Conservation (phyloP, 352 stramenopile genomes). For the Globisporangium emineosum region DNA sequence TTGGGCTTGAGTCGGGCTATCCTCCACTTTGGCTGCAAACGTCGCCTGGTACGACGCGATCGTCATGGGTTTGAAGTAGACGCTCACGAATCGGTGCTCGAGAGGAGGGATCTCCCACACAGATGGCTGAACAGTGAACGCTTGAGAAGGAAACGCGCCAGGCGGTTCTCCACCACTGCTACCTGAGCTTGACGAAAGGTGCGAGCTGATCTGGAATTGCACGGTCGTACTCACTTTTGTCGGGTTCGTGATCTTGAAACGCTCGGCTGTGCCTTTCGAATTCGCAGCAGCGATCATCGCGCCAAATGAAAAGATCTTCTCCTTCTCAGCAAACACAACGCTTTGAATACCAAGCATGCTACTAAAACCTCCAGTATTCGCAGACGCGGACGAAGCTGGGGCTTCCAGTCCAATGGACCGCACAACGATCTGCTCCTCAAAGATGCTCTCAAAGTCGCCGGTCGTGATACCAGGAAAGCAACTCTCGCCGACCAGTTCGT, state of each 20-base stretch:
- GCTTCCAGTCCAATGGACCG: constrained; percentile 52
- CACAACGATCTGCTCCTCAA: constrained; percentile 94
- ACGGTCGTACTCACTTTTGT: constrained; percentile 92
- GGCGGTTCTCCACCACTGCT: neutral
- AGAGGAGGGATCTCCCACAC: constrained; percentile 93
- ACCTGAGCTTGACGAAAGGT: neutral
- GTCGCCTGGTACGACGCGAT: constrained; percentile 81
- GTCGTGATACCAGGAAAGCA: constrained; percentile 92
- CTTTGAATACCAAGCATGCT: constrained; percentile 40
- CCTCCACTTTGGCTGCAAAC: constrained; percentile 85
- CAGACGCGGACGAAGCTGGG: neutral
- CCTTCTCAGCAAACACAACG: constrained; percentile 80
- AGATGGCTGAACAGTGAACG: constrained; percentile 89
- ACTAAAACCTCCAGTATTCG: neutral
- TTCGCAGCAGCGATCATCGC: constrained; percentile 64
- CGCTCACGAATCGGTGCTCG: constrained; percentile 92
- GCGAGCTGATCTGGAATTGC: constrained; percentile 67
- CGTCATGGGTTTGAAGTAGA: constrained; percentile 90
- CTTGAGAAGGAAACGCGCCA: constrained; percentile 12
- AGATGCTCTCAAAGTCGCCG: constrained; percentile 89
- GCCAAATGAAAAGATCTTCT: constrained; percentile 88
- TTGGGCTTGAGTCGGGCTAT: constrained; percentile 42
- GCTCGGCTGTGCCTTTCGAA: constrained; percentile 81
- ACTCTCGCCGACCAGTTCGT: constrained; percentile 90
- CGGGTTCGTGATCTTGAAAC: constrained; percentile 95